Conservation (phyloP, 2,329 filamentous ascomycete genomes). For the Trichoderma sp. region DNA sequence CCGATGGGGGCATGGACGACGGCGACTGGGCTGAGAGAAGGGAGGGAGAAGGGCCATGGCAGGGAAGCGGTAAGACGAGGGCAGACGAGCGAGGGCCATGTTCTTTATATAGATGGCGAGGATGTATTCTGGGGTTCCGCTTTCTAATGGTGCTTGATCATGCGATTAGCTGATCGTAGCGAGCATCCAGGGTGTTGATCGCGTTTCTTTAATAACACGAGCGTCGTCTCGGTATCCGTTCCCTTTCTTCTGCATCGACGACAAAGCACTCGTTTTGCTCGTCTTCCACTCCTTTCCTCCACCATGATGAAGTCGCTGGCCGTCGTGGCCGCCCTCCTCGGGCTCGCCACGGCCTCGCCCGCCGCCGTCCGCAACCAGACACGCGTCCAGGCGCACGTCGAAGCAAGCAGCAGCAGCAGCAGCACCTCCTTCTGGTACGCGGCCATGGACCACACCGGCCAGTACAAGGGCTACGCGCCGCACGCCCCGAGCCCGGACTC, state of each 20-base stretch:
- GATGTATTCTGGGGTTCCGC: neutral
- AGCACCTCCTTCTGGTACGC: constrained; percentile 46
- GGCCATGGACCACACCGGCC: constrained; percentile 45
- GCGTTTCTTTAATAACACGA: neutral
- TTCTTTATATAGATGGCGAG: constrained; percentile 19
- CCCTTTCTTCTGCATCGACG: neutral
- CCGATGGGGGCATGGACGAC: constrained; percentile 17
- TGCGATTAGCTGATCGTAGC: constrained; percentile 7
- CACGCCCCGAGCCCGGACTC: constrained; percentile 42
- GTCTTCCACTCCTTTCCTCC: neutral
- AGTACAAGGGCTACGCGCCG: constrained; percentile 44
- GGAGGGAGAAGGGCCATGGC: neutral
- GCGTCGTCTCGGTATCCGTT: constrained; percentile 12
- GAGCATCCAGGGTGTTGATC: neutral
- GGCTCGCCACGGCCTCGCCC: constrained; percentile 31
- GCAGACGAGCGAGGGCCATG: neutral
- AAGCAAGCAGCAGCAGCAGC: neutral
- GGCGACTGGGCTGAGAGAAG: neutral
- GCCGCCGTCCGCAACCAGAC: neutral
- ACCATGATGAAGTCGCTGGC: constrained; percentile 30
- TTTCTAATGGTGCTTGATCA: constrained; percentile 1
- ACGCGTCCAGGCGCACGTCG: neutral
- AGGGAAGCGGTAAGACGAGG: neutral
- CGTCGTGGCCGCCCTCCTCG: constrained; percentile 29
- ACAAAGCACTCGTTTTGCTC: neutral